Evolutionary conservation across 768 basidiomycete species (phyloP).

Genomic region (Pleurotus salmoneostramineus): DNA sequence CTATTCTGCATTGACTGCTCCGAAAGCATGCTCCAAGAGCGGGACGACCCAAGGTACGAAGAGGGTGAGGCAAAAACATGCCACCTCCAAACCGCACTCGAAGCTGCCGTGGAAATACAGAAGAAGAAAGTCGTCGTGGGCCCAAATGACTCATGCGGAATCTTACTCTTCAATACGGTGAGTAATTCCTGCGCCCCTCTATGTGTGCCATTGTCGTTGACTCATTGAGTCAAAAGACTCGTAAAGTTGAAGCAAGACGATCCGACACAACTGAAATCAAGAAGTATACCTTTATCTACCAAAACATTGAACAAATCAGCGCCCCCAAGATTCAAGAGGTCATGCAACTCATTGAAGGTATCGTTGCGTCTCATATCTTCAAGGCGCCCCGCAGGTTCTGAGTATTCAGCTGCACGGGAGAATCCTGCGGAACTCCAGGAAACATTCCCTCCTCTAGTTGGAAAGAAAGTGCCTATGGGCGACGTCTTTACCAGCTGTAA

Average conservation of each 20-base stretch:
- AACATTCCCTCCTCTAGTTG: constrained; percentile 60
- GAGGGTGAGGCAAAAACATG: constrained; percentile 54
- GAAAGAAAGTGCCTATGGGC: constrained; percentile 70
- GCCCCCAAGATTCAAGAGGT: constrained; percentile 81
- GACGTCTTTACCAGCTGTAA: constrained; percentile 92
- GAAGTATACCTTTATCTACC: constrained; percentile 66
- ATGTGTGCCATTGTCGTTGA: neutral
- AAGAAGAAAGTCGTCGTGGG: constrained; percentile 88
- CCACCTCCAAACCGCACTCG: constrained; percentile 74
- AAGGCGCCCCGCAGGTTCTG: neutral
- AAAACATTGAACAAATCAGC: constrained; percentile 71
- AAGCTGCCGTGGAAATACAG: constrained; percentile 82
- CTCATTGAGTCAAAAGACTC: constrained; percentile 27
- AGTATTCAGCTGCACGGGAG: constrained; percentile 54
- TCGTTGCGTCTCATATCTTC: constrained; percentile 12
- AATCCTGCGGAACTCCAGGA: constrained; percentile 53
- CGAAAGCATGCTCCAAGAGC: constrained; percentile 76
- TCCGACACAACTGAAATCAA: constrained; percentile 58
- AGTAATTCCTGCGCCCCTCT: constrained; percentile 19
- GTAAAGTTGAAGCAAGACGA: constrained; percentile 33
- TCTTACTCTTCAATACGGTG: constrained; percentile 91
- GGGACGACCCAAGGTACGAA: constrained; percentile 62
- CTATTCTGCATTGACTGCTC: constrained; percentile 97
- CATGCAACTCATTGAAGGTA: constrained; percentile 75
- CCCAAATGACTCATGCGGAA: constrained; percentile 87